Evolutionary conservation across 441 rosid genomes (phyloP).

Genomic region (Arabidopsis lyrata): DNA sequence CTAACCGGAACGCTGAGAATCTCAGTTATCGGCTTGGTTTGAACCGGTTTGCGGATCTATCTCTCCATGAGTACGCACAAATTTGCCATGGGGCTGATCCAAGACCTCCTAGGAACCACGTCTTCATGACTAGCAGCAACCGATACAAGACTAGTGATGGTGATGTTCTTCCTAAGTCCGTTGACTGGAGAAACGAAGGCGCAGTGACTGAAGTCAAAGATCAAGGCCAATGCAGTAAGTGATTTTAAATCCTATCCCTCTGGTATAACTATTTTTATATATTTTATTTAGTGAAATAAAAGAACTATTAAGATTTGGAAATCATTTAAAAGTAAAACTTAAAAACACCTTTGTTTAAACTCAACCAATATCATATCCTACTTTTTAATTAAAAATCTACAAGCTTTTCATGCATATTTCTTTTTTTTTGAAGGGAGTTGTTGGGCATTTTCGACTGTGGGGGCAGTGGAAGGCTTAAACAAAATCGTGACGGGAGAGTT

Average conservation of each 20-base stretch:
- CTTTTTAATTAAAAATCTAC: too few relatives aligned
- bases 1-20: conserved; percentile 43
- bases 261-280: too few relatives aligned
- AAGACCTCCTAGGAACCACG: conserved; percentile 41
- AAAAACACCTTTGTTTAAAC: background rate
- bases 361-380: too few relatives aligned
- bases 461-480: too few relatives aligned
- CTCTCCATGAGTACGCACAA: conserved; percentile 50
- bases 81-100: conserved; percentile 46
- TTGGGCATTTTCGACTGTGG: conserved; percentile 82
- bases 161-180: conserved; percentile 48
- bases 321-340: background rate
- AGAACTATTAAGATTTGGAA: background rate
- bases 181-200: conserved; percentile 55
- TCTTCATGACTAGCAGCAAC: conserved; percentile 44
- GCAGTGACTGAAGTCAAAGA: conserved; percentile 53
- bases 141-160: conserved; percentile 47
- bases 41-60: conserved; percentile 53
- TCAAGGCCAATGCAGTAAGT: conserved; percentile 53
- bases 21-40: conserved; percentile 47
- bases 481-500: conserved; percentile 53
- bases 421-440: conserved; percentile 61
- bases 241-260: background rate
- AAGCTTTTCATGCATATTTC: conserved; percentile 21
- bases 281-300: too few relatives aligned